Conservation (phyloP, 257 asterid genomes). For the Solanum corneliomulleri region DNA sequence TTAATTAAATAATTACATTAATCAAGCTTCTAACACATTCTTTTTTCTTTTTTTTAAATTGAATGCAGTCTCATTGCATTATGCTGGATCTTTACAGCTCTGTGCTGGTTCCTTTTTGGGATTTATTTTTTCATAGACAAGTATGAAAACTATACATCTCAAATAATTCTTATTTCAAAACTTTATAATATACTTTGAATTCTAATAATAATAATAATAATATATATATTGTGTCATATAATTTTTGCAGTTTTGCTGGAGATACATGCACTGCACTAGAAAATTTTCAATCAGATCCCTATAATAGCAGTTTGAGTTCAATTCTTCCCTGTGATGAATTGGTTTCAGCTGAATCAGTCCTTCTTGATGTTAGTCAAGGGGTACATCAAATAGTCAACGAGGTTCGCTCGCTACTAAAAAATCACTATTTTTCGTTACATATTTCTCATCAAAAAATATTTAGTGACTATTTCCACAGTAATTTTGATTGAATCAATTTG, state of each 20-base stretch:
- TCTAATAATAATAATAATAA: not conserved
- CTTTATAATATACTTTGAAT: not conserved
- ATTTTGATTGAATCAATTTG: not conserved
- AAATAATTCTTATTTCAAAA: not conserved
- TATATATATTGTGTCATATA: not conserved
- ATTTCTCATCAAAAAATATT: no score
- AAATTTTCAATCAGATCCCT: constrained; percentile 59
- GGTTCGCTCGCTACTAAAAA: constrained; percentile 11
- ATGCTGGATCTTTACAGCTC: constrained; percentile 55
- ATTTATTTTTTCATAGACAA: constrained; percentile 51
- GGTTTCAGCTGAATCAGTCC: constrained; percentile 45
- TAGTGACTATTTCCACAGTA: no score
- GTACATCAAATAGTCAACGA: constrained; percentile 39
- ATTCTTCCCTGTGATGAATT: constrained; percentile 78
- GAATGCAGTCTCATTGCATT: constrained; percentile 41
- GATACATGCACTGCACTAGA: constrained; percentile 77
- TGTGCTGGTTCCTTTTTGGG: constrained; percentile 70
- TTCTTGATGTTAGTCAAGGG: constrained; percentile 44
- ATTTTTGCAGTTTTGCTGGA: constrained; percentile 44
- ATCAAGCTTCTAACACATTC: not conserved
- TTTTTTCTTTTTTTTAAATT: not conserved
- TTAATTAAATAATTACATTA: not conserved
- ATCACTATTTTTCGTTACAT: no score
- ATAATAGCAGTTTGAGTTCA: constrained; percentile 75
- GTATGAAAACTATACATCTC: constrained; percentile 13